A percentile compares a stretch with the other conserved stretches of the same genome.
These are phyloP conservation scores for cucumber (Cucumis sativus) DNA, from an alignment of 306 rosid species.

Conservation along the genomic window DNA sequence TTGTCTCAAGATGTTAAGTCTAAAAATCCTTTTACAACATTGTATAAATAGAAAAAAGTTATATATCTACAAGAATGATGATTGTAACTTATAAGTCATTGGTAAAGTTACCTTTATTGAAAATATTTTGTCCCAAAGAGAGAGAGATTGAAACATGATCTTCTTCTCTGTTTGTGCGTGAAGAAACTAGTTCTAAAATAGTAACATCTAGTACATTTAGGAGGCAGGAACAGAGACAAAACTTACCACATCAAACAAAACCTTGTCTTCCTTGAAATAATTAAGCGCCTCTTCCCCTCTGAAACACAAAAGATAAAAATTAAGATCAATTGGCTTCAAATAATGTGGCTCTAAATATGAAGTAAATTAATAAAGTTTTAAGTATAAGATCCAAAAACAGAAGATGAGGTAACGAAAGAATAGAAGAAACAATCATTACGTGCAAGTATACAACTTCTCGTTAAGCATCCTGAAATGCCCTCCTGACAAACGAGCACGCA, in stretches of 20 bases:
- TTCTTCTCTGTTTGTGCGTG: neutral
- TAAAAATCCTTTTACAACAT: no score
- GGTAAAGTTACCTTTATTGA: neutral
- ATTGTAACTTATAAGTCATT: neutral
- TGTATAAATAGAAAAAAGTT: no score
- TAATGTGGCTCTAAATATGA: neutral
- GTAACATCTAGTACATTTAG: neutral
- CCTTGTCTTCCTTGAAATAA: slow-evolving; percentile 65
- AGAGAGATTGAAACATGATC: neutral
- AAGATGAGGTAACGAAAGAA: neutral
- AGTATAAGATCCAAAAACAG: neutral
- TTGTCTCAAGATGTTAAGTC: no score
- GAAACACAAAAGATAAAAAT: slow-evolving; percentile 5
- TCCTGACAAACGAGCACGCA: slow-evolving; percentile 78
- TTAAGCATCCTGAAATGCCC: slow-evolving; percentile 95
- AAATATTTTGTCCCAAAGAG: neutral
- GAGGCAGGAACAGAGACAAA: neutral
- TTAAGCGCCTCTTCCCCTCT: slow-evolving; percentile 84
- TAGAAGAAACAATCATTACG: slow-evolving; percentile 23
- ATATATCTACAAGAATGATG: no score
- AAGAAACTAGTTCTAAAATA: neutral
- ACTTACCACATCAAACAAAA: slow-evolving; percentile 58
- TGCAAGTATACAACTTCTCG: slow-evolving; percentile 96
- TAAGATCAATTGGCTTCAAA: neutral
- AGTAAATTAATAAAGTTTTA: neutral